These are phyloP conservation scores for Trichosanthes cucumerina DNA, from an alignment of 306 rosid genomes.

Conservation along the genomic window DNA sequence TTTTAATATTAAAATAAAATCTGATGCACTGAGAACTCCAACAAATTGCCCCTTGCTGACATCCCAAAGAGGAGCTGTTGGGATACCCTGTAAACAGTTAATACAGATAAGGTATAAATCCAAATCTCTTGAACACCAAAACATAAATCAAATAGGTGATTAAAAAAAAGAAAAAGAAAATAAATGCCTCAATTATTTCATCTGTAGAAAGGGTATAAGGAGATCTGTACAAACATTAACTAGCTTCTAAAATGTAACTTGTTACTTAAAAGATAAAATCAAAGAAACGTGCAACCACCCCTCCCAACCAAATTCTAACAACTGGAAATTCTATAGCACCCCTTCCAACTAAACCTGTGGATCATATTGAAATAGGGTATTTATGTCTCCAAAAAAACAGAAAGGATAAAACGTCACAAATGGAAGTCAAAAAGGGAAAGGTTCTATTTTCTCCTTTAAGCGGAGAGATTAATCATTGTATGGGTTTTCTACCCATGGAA, in stretches of 20 bases:
- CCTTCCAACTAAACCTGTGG: neutral
- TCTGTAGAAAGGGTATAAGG: neutral
- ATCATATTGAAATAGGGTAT: neutral
- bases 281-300: neutral
- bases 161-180: neutral
- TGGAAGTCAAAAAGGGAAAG: neutral
- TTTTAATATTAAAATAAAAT: slow-evolving; percentile 88
- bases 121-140: slow-evolving; percentile 18
- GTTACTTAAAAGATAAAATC: neutral
- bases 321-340: neutral
- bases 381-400: neutral
- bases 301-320: neutral
- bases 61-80: slow-evolving; percentile 98
- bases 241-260: neutral
- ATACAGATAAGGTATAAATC: slow-evolving; percentile 16
- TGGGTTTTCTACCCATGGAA: neutral
- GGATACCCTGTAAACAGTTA: slow-evolving; percentile 60
- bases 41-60: slow-evolving; percentile 75
- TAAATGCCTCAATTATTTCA: neutral
- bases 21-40: slow-evolving; percentile 86
- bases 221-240: neutral
- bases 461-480: neutral
- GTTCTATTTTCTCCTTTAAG: neutral
- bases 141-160: neutral
- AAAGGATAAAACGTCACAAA: neutral